Evolutionary conservation across 148 eudicot species (phyloP).

Genomic region (Polygonum aviculare): DNA sequence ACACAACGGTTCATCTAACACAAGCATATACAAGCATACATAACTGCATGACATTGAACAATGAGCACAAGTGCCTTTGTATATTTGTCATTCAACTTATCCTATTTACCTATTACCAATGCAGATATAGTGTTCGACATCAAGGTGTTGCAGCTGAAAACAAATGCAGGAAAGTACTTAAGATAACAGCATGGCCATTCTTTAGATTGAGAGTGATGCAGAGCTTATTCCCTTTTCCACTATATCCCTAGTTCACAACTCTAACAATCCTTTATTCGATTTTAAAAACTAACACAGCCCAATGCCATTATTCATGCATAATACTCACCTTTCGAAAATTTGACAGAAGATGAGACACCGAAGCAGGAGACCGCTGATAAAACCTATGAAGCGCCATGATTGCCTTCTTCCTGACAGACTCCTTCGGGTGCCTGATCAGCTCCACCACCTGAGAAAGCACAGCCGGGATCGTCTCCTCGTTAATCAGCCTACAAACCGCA

Average conservation of each 20-base stretch:
- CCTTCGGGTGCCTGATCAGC: conserved; percentile 65
- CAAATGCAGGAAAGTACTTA: not conserved
- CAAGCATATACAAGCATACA: not conserved
- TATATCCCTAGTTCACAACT: not conserved
- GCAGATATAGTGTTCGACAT: not conserved
- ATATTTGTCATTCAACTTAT: not conserved
- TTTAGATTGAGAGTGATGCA: not conserved
- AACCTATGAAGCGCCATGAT: conserved; percentile 97
- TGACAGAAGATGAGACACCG: conserved; percentile 65
- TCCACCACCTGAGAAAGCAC: conserved; percentile 91
- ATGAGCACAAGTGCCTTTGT: not conserved
- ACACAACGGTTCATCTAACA: not conserved
- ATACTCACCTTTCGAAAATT: conserved; percentile 70
- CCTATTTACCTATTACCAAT: not conserved
- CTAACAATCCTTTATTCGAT: not conserved
- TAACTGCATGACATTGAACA: not conserved
- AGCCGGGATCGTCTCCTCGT: conserved; percentile 95
- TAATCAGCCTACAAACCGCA: conserved; percentile 79
- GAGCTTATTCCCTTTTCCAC: not conserved
- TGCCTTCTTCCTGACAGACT: conserved; percentile 94
- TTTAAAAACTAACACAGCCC: not conserved
- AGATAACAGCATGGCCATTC: not conserved
- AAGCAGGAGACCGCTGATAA: conserved; percentile 67
- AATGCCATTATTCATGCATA: not conserved
- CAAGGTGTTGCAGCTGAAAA: not conserved